Evolutionary conservation across 371 early-diverging fungal species (phyloP), one percentile per base, ranked within the genome.

Genomic region (Apophysomyces sp.): DNA sequence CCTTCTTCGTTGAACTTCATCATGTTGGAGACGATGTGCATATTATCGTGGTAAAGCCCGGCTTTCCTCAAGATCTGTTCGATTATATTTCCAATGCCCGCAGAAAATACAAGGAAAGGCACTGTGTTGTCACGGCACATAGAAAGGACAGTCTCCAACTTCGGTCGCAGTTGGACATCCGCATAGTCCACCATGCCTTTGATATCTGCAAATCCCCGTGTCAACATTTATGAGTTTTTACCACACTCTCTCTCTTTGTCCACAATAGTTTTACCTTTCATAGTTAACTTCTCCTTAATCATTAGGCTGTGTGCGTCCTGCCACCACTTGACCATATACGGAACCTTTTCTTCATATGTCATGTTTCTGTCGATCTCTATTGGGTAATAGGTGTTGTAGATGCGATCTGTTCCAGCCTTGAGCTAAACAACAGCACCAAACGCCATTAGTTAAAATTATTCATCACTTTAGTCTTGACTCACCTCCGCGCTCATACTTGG

Each of bases 241-340:
- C 54, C 11, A 11, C 2, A 29, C 54, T 3, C 13, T 8, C 24
- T 41, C 11, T 21, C 1, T n/a, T 34, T 29, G 18, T 41, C 51
- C 16, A 12, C 28, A 31, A 31, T 7, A 28, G 13, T 55, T 26
- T 61, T 73, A 76, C 80, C 80, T 52, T 78, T 58, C 44, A 75
- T 74, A 0, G 74, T 78, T 21, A 91, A 44, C 1, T 76, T 70
- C 62, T 86, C 77, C 0, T 58, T 67, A 30, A 86, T 62, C 7
- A 89, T 66, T n/a, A 68, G 57, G 8, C 71, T 67, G 54, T 92
- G 90, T n/a, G 86, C 81, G 56, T 77, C 71, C 7, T 67, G 26
- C 90, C 91, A 91, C 93, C 93, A 92, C 31, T 83, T 82, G 15
- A 81, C 69, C 91, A 92, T 92, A 15, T 82, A 81, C 12, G 80